phyloP scores from a whole-genome alignment of 768 basidiomycete species.

The Lactarius hengduanensis region DNA sequence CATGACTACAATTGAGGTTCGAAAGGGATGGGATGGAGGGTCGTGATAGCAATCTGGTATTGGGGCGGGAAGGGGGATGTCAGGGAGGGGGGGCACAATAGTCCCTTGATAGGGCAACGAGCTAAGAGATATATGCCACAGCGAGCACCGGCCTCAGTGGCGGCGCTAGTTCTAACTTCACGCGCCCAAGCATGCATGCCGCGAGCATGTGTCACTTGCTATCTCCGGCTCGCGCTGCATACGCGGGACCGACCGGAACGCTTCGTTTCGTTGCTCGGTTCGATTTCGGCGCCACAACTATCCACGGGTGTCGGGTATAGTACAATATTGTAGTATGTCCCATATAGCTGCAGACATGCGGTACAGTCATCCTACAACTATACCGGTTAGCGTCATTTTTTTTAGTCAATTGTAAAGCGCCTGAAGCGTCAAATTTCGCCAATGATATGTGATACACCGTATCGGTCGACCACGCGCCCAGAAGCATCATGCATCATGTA shows the following conservation, averaged over 20 bases:
- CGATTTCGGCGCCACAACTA: not conserved
- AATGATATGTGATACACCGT: not conserved
- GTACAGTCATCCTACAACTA: too few relatives aligned
- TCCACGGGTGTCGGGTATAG: not conserved
- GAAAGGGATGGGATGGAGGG: not conserved
- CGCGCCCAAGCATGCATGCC: not conserved
- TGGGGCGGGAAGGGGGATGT: not conserved
- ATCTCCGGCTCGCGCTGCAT: not conserved
- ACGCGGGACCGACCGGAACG: not conserved
- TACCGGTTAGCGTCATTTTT: not conserved
- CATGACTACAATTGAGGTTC: slow-evolving; percentile 14
- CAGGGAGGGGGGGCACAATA: not conserved
- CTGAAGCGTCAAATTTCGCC: not conserved
- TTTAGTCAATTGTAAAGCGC: not conserved
- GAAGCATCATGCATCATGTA: not conserved
- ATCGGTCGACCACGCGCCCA: not conserved
- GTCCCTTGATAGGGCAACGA: not conserved
- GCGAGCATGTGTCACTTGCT: slow-evolving; percentile 1
- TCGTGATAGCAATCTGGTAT: not conserved
- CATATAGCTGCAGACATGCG: not conserved
- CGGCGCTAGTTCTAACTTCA: not conserved
- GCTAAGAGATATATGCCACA: slow-evolving; percentile 1
- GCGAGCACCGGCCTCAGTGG: not conserved
- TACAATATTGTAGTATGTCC: not conserved
- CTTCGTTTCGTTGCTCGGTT: not conserved